Conservation (phyloP, 78 protist species). For the Dictyostelium citrinum region DNA sequence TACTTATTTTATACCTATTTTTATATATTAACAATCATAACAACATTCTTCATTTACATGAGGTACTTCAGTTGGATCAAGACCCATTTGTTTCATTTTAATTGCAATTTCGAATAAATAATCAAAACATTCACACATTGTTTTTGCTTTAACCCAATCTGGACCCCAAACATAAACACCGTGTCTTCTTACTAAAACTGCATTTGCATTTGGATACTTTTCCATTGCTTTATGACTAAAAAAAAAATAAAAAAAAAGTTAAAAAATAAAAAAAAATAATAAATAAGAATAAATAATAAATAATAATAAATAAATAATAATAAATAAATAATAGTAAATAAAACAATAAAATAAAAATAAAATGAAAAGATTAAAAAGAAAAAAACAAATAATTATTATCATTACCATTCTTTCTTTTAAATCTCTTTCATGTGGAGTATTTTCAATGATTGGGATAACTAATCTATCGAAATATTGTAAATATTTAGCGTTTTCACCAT, state of each 20-base stretch:
- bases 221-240: conserved; percentile 61
- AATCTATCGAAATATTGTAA: conserved; percentile 80
- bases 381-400: neutral
- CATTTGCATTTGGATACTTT: conserved; percentile 88
- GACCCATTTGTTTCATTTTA: conserved; percentile 81
- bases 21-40: conserved; percentile 23
- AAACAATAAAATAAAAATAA: neutral
- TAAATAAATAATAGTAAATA: too few relatives aligned
- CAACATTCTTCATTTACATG: conserved; percentile 66
- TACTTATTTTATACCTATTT: too few relatives aligned
- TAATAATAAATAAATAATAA: too few relatives aligned
- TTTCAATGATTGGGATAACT: conserved; percentile 95
- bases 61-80: conserved; percentile 69
- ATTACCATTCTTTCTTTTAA: conserved; percentile 74
- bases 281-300: too few relatives aligned
- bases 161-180: conserved; percentile 97
- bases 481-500: conserved; percentile 19
- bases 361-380: neutral
- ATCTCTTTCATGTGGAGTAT: conserved; percentile 86
- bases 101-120: conserved; percentile 90
- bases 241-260: neutral
- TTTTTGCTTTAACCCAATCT: conserved; percentile 92
- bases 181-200: conserved; percentile 94
- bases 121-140: conserved; percentile 88
- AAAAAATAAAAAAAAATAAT: neutral